A percentile compares a stretch with the other conserved stretches of the same genome.
Evolutionary conservation across 345 rosid genomes (phyloP).

Genomic region (Acer yangbiense): DNA sequence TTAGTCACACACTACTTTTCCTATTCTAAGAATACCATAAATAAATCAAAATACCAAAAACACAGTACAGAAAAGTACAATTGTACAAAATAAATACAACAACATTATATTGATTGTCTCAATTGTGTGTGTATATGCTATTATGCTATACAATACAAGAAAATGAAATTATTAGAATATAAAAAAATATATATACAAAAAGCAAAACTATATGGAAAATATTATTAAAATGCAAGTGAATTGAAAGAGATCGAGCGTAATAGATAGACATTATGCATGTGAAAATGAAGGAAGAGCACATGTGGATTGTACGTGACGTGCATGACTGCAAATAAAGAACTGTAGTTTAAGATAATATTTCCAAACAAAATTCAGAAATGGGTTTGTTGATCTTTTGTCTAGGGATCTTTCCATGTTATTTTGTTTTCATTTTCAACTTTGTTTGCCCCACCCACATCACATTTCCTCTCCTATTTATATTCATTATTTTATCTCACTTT

Average conservation of each 20-base stretch:
- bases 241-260: too few species aligned
- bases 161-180: neutral
- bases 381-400: constrained; percentile 28
- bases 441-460: neutral
- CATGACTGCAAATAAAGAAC: constrained; percentile 24
- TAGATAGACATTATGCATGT: neutral
- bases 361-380: neutral
- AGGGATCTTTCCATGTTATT: constrained; percentile 48
- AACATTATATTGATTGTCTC: neutral
- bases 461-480: neutral
- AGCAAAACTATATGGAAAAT: too few species aligned
- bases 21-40: neutral
- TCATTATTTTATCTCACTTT: neutral
- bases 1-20: neutral
- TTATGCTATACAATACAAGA: neutral
- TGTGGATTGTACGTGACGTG: constrained; percentile 36
- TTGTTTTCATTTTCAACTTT: constrained; percentile 9
- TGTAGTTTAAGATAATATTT: constrained; percentile 32
- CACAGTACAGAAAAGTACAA: constrained; percentile 4
- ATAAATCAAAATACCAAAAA: neutral
- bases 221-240: too few species aligned
- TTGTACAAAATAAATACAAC: neutral
- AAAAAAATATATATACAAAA: neutral
- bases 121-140: neutral
- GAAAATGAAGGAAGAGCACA: neutral